phyloP scores from a whole-genome alignment of 768 basidiomycete genomes.

The Psilocybe cubensis region DNA sequence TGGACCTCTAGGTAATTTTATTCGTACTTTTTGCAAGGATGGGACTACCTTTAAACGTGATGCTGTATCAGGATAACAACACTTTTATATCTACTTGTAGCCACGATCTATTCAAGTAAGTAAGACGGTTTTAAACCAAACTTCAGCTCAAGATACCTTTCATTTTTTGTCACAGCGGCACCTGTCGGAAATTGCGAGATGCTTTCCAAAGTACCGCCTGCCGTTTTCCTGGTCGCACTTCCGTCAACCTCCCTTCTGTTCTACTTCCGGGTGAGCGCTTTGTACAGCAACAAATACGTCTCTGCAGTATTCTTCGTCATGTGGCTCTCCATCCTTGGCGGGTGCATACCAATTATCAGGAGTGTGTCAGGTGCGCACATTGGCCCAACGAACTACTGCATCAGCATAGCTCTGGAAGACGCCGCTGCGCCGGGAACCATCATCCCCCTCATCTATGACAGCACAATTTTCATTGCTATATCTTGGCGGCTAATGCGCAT shows the following conservation, averaged over 20 bases:
- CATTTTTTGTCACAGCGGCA: not conserved
- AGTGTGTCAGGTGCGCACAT: not conserved
- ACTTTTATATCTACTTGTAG: conserved; percentile 1
- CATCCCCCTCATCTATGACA: conserved; percentile 27
- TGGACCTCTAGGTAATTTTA: conserved; percentile 10
- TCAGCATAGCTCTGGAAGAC: not conserved
- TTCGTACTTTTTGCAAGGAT: too few relatives aligned
- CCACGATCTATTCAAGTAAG: conserved; percentile 6
- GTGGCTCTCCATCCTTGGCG: conserved; percentile 8
- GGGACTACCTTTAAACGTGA: too few relatives aligned
- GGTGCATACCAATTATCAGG: not conserved
- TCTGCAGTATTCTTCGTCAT: conserved; percentile 8
- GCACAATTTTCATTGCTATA: conserved; percentile 30
- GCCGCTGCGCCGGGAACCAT: conserved; percentile 14
- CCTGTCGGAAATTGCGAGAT: conserved; percentile 6
- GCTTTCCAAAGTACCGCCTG: not conserved
- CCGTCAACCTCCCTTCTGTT: conserved; percentile 9
- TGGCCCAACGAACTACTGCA: conserved; percentile 11
- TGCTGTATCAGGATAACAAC: not conserved
- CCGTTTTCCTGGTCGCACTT: not conserved
- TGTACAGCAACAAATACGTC: conserved; percentile 9
- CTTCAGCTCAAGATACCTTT: not conserved
- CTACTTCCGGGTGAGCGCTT: conserved; percentile 13
- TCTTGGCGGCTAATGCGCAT: conserved; percentile 24
- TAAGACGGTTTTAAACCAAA: not conserved